Evolutionary conservation across 2,329 filamentous ascomycete species (phyloP).

Genomic region (Trichoderma pleuroti): DNA sequence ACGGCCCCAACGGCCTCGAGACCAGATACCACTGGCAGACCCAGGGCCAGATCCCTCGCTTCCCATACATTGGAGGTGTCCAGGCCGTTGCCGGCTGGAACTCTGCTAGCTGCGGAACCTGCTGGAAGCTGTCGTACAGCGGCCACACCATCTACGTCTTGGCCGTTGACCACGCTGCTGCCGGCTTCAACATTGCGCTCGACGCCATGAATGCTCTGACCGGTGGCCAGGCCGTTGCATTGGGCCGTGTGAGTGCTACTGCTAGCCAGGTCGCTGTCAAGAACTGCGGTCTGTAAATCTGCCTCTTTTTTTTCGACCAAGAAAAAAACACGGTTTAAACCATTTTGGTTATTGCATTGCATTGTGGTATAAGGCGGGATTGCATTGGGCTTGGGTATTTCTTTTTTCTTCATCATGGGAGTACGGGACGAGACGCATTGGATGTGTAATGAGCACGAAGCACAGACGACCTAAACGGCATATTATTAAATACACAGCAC

Average conservation of each 20-base stretch:
- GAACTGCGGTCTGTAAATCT: slow-evolving; percentile 40
- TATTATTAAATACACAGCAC: slow-evolving; percentile 2
- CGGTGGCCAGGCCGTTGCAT: slow-evolving; percentile 43
- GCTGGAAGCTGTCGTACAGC: slow-evolving; percentile 54
- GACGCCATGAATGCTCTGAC: slow-evolving; percentile 55
- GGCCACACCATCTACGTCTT: slow-evolving; percentile 51
- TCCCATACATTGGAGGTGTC: slow-evolving; percentile 55
- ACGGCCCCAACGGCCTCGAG: slow-evolving; percentile 64
- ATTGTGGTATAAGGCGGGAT: not conserved
- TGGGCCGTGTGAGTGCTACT: slow-evolving; percentile 52
- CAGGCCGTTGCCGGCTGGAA: slow-evolving; percentile 54
- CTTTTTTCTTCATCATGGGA: not conserved
- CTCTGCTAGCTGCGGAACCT: slow-evolving; percentile 55
- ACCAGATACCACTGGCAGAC: slow-evolving; percentile 57
- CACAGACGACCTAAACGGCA: slow-evolving; percentile 8
- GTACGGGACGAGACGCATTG: not conserved
- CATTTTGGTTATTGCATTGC: slow-evolving; percentile 1
- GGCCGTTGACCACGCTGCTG: slow-evolving; percentile 51
- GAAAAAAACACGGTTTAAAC: not conserved
- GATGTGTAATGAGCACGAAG: not conserved
- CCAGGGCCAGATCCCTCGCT: slow-evolving; percentile 48
- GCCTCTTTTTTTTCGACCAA: not conserved
- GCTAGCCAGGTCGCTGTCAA: slow-evolving; percentile 42
- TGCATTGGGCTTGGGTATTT: slow-evolving; percentile 3
- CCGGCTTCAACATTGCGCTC: slow-evolving; percentile 55